Evolutionary conservation across 2,329 filamentous ascomycete species (phyloP), one percentile per base, ranked within the genome.

Genomic region (Podosphaera leucotricha): DNA sequence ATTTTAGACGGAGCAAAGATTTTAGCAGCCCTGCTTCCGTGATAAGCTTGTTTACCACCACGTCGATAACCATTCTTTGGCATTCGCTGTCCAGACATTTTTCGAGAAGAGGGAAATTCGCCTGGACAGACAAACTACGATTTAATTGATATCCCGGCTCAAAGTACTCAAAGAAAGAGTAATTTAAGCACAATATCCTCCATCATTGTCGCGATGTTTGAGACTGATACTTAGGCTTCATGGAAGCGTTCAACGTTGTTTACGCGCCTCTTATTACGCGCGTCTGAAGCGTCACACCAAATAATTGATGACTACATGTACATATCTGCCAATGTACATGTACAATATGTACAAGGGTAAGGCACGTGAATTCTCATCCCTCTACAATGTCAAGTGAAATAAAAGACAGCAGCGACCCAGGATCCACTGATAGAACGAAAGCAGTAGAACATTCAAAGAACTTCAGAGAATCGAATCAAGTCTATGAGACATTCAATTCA

Each of bases 1-100:
- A 80, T 74, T 21, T 76, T 74, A 6, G 79, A 77, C 28, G 82
- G 75, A 46, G 87, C 76, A 52, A 95, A 81, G 3, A 83, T 92
- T 56, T 81, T 82, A 21, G 75, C 67, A 54, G 71, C 71, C 44
- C 67, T 67, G 42, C 68, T 66, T 55, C 80, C 80, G 68, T 83
- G 80, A 60, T 77, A 79, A 48, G 75, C 72, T 43, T 66, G 62
- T 59, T 79, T 82, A 47, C 72, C 72, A 37, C 63, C 77, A 65
- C 61, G 80, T 65, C 62, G 80, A 68, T 70, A 74, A 56, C 75
- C 74, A 59, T 76, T 75, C 57, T 74, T 67, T 39, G 75, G 75
- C 55, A 65, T 66, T 46, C 73, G 64, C 53, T 77, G 75, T 13
- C 50, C 50, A 40, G 73, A 62, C 76, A 79, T 72, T 52, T 58